Evolutionary conservation across 2,329 filamentous ascomycete species (phyloP).

Genomic region (Fusarium continuum): DNA sequence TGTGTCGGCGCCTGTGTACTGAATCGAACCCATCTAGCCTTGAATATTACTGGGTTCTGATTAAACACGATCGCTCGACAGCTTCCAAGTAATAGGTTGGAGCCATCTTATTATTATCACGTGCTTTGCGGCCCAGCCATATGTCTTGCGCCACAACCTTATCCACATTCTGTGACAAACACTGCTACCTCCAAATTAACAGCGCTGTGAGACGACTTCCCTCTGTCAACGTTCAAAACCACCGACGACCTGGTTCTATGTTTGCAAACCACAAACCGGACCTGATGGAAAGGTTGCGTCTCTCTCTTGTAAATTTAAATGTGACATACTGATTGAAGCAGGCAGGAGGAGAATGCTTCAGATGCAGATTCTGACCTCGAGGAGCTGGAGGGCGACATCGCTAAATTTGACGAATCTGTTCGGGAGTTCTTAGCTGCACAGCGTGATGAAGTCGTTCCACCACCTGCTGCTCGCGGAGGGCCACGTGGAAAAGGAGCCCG

Average conservation of each 20-base stretch:
- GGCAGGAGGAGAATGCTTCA: slow-evolving; percentile 43
- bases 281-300: slow-evolving; percentile 11
- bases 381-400: slow-evolving; percentile 55
- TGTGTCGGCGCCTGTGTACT: too few relatives aligned
- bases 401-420: slow-evolving; percentile 55
- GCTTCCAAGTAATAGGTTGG: too few relatives aligned
- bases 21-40: too few relatives aligned
- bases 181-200: not conserved
- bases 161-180: not conserved
- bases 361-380: slow-evolving; percentile 58
- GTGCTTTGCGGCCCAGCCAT: not conserved
- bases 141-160: not conserved
- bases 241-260: not conserved
- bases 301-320: not conserved
- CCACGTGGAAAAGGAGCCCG: slow-evolving; percentile 47
- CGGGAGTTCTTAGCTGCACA: slow-evolving; percentile 53
- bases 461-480: slow-evolving; percentile 31
- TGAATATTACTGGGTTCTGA: too few relatives aligned
- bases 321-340: slow-evolving; percentile 9
- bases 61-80: too few relatives aligned
- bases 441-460: slow-evolving; percentile 39
- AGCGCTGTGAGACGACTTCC: not conserved
- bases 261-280: not conserved
- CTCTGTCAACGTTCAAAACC: not conserved
- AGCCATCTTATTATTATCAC: too few relatives aligned